These are phyloP conservation scores for Phoenix roebelenii DNA, from an alignment of 176 grass and related monocot genomes.

Conservation along the genomic window DNA sequence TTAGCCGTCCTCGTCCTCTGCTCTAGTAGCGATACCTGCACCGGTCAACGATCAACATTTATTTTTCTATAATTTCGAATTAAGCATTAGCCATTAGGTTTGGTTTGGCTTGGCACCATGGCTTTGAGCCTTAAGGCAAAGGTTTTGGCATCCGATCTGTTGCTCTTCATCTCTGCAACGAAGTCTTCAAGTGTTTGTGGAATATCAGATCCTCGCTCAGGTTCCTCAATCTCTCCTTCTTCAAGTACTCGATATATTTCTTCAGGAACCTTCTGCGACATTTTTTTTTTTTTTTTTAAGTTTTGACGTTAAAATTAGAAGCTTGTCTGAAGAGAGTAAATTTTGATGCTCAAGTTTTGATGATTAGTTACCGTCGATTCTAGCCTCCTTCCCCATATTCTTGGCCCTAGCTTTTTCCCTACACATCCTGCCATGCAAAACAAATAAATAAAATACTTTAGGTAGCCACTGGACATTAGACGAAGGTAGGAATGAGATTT, in stretches of 20 bases:
- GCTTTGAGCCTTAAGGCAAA: conserved; percentile 18
- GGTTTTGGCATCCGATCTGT: conserved; percentile 20
- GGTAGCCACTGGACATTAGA: too few species aligned
- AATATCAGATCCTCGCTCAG: conserved; percentile 1
- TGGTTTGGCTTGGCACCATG: conserved; percentile 2
- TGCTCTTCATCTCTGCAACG: conserved; percentile 16
- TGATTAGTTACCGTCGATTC: conserved; percentile 9
- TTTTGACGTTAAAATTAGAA: too few species aligned
- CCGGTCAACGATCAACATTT: background rate
- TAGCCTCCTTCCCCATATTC: conserved; percentile 10
- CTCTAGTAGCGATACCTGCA: conserved; percentile 10
- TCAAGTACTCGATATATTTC: conserved; percentile 14
- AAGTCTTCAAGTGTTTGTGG: conserved; percentile 19
- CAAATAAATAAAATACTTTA: background rate
- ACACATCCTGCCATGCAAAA: conserved; percentile 13
- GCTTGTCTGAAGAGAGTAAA: too few species aligned
- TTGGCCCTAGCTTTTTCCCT: conserved; percentile 18
- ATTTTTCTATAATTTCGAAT: too few species aligned
- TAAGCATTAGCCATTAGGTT: background rate
- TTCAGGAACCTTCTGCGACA: conserved; percentile 13
- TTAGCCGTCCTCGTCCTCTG: conserved; percentile 11
- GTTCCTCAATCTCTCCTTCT: background rate
- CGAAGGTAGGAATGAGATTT: too few species aligned
- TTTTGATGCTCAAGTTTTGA: background rate
- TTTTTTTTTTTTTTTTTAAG: too few species aligned